Evolutionary conservation across 371 early-diverging fungal genomes (phyloP).

Genomic region (Mucor ambiguus): DNA sequence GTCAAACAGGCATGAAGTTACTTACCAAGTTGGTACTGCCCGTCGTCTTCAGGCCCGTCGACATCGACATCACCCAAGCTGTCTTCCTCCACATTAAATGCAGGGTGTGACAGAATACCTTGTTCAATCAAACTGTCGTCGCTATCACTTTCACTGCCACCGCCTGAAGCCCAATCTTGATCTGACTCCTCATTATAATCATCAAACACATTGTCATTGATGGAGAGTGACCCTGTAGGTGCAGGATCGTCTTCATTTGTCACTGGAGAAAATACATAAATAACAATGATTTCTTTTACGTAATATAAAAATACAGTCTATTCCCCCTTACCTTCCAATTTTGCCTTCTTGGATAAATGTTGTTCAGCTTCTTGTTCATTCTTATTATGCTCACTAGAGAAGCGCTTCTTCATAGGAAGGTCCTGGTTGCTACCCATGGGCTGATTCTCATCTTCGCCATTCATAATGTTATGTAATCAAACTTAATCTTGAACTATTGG

Average conservation of each 20-base stretch:
- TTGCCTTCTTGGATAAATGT: conserved; percentile 11
- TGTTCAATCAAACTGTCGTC: conserved; percentile 23
- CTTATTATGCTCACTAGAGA: conserved; percentile 10
- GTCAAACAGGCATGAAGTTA: not conserved
- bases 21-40: conserved; percentile 22
- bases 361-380: not conserved
- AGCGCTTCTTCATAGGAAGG: conserved; percentile 9
- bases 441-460: conserved; percentile 19
- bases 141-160: conserved; percentile 27
- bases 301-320: not conserved
- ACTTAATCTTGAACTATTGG: not conserved
- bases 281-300: not conserved
- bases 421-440: not conserved
- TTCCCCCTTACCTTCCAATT: conserved; percentile 6
- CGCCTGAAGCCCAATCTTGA: conserved; percentile 46
- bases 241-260: conserved; percentile 21
- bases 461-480: conserved; percentile 13
- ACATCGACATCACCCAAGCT: conserved; percentile 32
- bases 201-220: conserved; percentile 24
- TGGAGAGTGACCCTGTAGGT: conserved; percentile 19
- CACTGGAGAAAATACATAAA: not conserved
- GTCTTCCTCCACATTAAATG: conserved; percentile 33
- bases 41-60: conserved; percentile 37
- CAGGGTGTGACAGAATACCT: conserved; percentile 31
- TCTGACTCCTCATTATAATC: conserved; percentile 53